Conservation (phyloP, 164 flowering plant species). For the Stephania japonica region DNA sequence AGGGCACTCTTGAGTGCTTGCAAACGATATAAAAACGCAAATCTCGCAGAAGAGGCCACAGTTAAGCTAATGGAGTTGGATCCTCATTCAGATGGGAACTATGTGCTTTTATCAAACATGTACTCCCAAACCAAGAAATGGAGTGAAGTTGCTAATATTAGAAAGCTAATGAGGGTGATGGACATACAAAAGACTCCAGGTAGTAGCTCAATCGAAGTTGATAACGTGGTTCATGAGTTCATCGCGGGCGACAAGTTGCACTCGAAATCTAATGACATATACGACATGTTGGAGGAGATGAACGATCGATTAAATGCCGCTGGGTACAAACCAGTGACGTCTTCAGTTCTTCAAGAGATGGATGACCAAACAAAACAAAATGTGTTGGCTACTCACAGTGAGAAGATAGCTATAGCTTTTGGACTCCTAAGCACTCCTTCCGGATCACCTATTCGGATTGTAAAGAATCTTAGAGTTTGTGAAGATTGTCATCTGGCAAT, state of each 20-base stretch:
- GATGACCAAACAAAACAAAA: slow-evolving; percentile 23
- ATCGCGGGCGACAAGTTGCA: slow-evolving; percentile 31
- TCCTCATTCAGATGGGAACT: slow-evolving; percentile 31
- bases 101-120: slow-evolving; percentile 30
- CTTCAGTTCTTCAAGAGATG: slow-evolving; percentile 22
- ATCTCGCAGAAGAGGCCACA: slow-evolving; percentile 27
- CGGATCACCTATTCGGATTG: slow-evolving; percentile 24
- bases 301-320: slow-evolving; percentile 11
- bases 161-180: slow-evolving; percentile 26
- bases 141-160: slow-evolving; percentile 25
- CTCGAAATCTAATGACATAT: slow-evolving; percentile 22
- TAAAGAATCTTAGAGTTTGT: slow-evolving; percentile 38
- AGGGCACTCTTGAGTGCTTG: slow-evolving; percentile 34
- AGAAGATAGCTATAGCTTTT: slow-evolving; percentile 38
- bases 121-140: slow-evolving; percentile 30
- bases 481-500: slow-evolving; percentile 35
- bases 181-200: slow-evolving; percentile 31
- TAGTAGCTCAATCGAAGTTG: slow-evolving; percentile 32
- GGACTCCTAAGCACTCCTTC: slow-evolving; percentile 27
- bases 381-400: slow-evolving; percentile 29
- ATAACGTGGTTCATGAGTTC: slow-evolving; percentile 27
- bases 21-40: slow-evolving; percentile 24
- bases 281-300: slow-evolving; percentile 24
- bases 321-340: slow-evolving; percentile 19
- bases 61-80: slow-evolving; percentile 28